These are phyloP conservation scores for Hygrophila difformis DNA, from an alignment of 257 asterid species.

Conservation along the genomic window DNA sequence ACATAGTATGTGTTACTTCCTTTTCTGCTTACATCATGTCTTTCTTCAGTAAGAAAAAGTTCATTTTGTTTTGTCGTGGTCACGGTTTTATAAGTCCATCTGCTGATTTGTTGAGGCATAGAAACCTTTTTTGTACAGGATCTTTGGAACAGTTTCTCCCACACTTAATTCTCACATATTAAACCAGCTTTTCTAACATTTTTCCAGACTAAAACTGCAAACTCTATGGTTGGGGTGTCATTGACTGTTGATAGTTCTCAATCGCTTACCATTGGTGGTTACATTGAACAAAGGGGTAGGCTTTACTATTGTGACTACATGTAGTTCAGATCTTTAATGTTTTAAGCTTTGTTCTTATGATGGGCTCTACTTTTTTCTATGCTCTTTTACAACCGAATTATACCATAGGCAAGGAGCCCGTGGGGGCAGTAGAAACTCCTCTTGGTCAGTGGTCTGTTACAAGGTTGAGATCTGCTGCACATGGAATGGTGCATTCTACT, in stretches of 20 bases:
- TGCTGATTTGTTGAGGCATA: background rate
- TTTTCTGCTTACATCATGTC: slow-evolving; percentile 12
- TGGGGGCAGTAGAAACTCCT: slow-evolving; percentile 98
- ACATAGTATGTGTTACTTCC: slow-evolving; percentile 43
- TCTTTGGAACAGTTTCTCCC: slow-evolving; percentile 9
- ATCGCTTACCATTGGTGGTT: slow-evolving; percentile 59
- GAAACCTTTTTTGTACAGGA: slow-evolving; percentile 11
- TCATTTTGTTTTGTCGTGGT: background rate
- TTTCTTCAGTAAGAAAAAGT: background rate
- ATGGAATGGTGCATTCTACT: slow-evolving; percentile 70
- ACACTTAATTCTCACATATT: too few species aligned
- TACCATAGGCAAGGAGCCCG: slow-evolving; percentile 83
- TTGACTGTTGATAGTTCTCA: slow-evolving; percentile 72
- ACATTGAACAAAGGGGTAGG: slow-evolving; percentile 81
- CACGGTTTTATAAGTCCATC: slow-evolving; percentile 10
- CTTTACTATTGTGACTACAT: slow-evolving; percentile 12
- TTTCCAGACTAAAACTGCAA: slow-evolving; percentile 83
- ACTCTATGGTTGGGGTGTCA: slow-evolving; percentile 76
- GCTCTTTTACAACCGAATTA: slow-evolving; percentile 11
- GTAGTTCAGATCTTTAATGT: background rate
- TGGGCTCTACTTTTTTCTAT: slow-evolving; percentile 10
- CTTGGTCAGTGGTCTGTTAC: slow-evolving; percentile 91
- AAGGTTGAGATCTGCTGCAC: slow-evolving; percentile 93
- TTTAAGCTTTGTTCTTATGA: slow-evolving; percentile 4
- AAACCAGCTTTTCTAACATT: slow-evolving; percentile 17